Conservation (phyloP, 2,329 filamentous ascomycete genomes). For the Ophiostoma triangulosporum region DNA sequence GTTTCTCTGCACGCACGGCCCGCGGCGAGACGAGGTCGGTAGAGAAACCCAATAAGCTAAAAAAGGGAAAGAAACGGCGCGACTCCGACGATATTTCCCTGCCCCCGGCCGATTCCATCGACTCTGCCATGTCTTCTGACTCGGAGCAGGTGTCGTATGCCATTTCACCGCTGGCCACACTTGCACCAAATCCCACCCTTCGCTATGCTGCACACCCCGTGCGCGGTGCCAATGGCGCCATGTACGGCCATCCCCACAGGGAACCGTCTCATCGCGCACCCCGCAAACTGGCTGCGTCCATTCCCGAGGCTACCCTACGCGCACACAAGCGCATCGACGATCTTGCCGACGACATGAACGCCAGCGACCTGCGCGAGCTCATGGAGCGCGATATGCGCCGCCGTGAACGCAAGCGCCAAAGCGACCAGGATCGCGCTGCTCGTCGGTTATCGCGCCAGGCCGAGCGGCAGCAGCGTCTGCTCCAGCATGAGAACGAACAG, state of each 20-base stretch:
- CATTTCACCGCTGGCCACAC: slow-evolving; percentile 64
- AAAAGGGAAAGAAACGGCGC: slow-evolving; percentile 33
- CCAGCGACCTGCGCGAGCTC: slow-evolving; percentile 70
- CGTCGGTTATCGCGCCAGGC: slow-evolving; percentile 50
- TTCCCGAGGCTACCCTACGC: slow-evolving; percentile 46
- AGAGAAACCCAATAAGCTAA: background rate
- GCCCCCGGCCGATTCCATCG: slow-evolving; percentile 58
- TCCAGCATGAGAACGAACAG: slow-evolving; percentile 26
- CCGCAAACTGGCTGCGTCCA: slow-evolving; percentile 35
- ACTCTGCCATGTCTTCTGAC: slow-evolving; percentile 61
- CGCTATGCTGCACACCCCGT: slow-evolving; percentile 56
- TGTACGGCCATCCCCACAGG: slow-evolving; percentile 26
- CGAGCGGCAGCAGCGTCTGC: slow-evolving; percentile 41
- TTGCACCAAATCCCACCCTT: slow-evolving; percentile 74
- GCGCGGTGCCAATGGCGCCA: slow-evolving; percentile 19
- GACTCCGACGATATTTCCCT: slow-evolving; percentile 57
- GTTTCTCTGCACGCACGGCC: slow-evolving; percentile 22
- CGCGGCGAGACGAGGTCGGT: background rate
- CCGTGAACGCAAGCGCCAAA: slow-evolving; percentile 56
- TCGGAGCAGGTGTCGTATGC: slow-evolving; percentile 68
- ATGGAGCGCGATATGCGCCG: slow-evolving; percentile 82
- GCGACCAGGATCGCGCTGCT: slow-evolving; percentile 54
- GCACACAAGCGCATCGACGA: slow-evolving; percentile 51
- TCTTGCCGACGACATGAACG: slow-evolving; percentile 74
- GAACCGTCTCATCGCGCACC: slow-evolving; percentile 31